Evolutionary conservation across 1,284 basidiomycete genomes (phyloP).

Genomic region (Cutaneotrichosporon cutaneum): DNA sequence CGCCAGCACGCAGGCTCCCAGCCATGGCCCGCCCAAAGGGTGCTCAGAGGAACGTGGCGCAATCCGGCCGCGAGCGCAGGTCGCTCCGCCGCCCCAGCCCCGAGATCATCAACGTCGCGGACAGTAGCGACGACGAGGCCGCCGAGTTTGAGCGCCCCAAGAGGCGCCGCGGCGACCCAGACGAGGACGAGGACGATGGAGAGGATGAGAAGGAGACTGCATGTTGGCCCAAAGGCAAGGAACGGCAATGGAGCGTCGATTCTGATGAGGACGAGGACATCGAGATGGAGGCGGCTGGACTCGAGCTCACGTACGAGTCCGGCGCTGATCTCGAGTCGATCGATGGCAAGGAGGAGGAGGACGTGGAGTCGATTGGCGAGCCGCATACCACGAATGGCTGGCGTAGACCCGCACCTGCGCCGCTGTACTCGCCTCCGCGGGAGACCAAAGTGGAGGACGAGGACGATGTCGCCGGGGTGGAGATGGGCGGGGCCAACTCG

Average conservation of each 20-base stretch:
- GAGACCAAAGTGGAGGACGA: neutral
- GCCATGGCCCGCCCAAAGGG: neutral
- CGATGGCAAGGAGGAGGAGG: neutral
- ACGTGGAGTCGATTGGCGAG: neutral
- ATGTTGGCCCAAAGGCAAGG: too few relatives aligned
- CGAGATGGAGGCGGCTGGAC: neutral
- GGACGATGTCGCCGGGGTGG: too few relatives aligned
- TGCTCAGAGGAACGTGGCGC: too few relatives aligned
- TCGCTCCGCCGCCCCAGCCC: neutral
- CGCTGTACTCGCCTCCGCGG: neutral
- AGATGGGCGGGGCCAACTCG: neutral
- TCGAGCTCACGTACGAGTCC: neutral
- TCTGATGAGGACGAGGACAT: neutral
- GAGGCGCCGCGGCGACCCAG: neutral
- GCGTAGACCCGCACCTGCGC: neutral
- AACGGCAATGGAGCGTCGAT: neutral
- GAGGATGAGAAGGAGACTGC: too few relatives aligned
- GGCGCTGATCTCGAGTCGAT: neutral
- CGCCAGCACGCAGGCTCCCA: neutral
- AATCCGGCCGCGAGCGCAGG: too few relatives aligned
- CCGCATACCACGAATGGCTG: neutral
- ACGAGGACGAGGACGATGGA: neutral
- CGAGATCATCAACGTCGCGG: neutral
- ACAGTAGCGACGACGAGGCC: neutral
- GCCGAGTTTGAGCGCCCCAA: too few relatives aligned